Conservation (phyloP, 192 early-diverging fungal species). For the Polychytrium aggregatum region DNA sequence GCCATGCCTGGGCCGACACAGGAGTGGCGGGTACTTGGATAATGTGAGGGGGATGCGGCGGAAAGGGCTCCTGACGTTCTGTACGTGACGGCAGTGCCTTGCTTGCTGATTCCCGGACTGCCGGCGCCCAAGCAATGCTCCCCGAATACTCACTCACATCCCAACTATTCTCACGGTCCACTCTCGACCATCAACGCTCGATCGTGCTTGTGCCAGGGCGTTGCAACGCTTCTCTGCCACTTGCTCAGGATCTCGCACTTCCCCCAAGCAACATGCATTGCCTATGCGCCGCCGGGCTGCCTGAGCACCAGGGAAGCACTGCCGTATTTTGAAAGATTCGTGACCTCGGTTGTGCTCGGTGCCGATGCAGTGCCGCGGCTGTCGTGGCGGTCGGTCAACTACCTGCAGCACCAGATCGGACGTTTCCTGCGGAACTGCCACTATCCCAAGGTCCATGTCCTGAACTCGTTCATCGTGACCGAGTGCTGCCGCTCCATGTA, state of each 20-base stretch:
- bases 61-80: no score
- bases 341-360: constrained; percentile 32
- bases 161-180: no score
- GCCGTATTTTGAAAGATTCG: constrained; percentile 25
- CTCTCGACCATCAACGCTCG: no score
- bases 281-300: constrained; percentile 34
- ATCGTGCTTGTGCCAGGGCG: no score
- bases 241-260: constrained; percentile 11
- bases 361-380: constrained; percentile 29
- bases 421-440: constrained; percentile 12
- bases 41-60: no score
- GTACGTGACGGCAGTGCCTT: no score
- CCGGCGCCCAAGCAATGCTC: no score
- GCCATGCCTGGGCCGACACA: no score
- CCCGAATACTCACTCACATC: no score
- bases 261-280: constrained; percentile 11
- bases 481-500: no score
- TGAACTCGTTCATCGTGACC: constrained; percentile 14
- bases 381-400: constrained; percentile 24
- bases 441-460: constrained; percentile 23
- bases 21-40: no score
- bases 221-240: constrained; percentile 27
- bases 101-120: no score
- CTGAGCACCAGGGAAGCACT: constrained; percentile 22
- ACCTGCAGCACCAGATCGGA: constrained; percentile 20